Base-by-base conservation (phyloP, 257 asterid species). In the Avicennia marina region DNA sequence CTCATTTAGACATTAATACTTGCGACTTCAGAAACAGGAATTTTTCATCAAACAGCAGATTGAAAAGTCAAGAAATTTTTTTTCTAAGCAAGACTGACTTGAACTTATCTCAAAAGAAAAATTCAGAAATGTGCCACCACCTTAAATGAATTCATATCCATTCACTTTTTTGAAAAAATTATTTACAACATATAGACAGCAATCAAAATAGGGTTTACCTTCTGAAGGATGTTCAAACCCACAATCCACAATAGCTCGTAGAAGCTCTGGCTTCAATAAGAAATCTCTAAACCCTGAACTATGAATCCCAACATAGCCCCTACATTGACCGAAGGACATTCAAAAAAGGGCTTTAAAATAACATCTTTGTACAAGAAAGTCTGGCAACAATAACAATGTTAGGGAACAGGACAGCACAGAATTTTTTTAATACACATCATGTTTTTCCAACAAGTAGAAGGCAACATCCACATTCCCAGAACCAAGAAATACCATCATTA, bases 211-310 rank as follows among this genome's bases (percentile, higher is more conserved):
- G 53, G 1, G 33, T 7, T 31, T 71, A 69, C 78, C 81, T 71
- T 75, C 78, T 3, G 81, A 75, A 17, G 81, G 81, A 67, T 75
- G 81, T 55, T 75, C 81, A 64, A 75, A 67, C 56, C 81, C 81
- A 1, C 66, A 67, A 38, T 75, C 78, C 19, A 64, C 74, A 64
- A 75, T 71, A 13, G 78, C 81, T 29, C 70, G 78, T 59, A 75
- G 81, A 52, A 75, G 78, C 63, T 71, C 81, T 26, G 78, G 81
- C 75, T 71, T 75, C 64, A 71, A 47, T 19, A 75, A 60, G 62
- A 75, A 71, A 24, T 67, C 81, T 75, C 78, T 67, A 70, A 75
- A 75, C 11, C 81, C 75, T 4, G 78, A 75, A 68, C 75, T 75
- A 43, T 75, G 81, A 50, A 71, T 67, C 52, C 78, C 78, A 47